Evolutionary conservation across 257 asterid genomes (phyloP).

Genomic region (Orobanche coerulescens): DNA sequence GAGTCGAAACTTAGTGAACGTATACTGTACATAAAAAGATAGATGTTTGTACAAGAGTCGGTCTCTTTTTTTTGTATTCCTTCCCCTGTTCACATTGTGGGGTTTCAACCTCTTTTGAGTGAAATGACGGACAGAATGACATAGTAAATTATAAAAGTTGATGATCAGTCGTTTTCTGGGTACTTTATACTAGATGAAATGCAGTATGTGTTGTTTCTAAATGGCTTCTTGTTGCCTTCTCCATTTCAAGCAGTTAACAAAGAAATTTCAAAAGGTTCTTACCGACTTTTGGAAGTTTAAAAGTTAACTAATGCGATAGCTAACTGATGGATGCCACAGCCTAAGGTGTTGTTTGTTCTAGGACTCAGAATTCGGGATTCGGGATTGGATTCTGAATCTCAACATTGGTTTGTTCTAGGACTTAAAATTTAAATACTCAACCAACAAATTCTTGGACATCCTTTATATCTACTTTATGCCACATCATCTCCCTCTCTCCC

Average conservation of each 20-base stretch:
- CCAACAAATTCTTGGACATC: too few species aligned
- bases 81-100: conserved; percentile 15
- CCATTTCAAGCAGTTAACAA: conserved; percentile 32
- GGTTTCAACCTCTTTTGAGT: conserved; percentile 26
- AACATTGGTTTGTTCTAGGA: too few species aligned
- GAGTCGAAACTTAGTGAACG: conserved; percentile 19
- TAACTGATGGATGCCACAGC: conserved; percentile 18
- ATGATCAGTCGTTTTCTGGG: background rate
- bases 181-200: background rate
- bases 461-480: too few species aligned
- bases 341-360: too few species aligned
- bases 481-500: too few species aligned
- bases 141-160: conserved; percentile 32
- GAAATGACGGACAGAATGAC: conserved; percentile 21
- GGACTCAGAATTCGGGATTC: too few species aligned
- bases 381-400: too few species aligned
- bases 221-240: conserved; percentile 27
- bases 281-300: conserved; percentile 20
- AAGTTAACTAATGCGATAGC: conserved; percentile 17
- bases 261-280: conserved; percentile 26
- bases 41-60: conserved; percentile 21
- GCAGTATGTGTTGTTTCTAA: background rate
- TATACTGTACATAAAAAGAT: conserved; percentile 44
- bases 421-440: too few species aligned
- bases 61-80: background rate